These are phyloP conservation scores for Quercus alba DNA, from an alignment of 306 rosid genomes.

Conservation along the genomic window DNA sequence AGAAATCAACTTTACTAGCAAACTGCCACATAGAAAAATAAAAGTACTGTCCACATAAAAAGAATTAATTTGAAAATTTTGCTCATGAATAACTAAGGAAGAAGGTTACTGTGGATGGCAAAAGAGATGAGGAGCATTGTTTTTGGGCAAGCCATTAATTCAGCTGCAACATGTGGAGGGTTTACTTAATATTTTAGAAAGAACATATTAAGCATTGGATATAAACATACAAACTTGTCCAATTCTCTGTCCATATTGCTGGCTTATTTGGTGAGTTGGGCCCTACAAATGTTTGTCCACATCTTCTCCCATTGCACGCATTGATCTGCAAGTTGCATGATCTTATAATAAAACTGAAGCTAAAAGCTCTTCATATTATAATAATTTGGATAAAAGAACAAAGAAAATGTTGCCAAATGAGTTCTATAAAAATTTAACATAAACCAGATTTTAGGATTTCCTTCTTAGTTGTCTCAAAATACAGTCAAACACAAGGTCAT, in stretches of 20 bases:
- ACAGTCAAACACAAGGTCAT: too few relatives aligned
- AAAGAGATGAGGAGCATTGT: neutral
- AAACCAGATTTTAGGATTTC: too few relatives aligned
- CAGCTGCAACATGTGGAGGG: neutral
- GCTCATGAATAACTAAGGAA: neutral
- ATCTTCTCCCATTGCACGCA: conserved; percentile 67
- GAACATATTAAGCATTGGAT: neutral
- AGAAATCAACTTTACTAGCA: neutral
- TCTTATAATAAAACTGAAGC: neutral
- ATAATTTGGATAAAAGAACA: neutral
- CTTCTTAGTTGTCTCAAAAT: too few relatives aligned
- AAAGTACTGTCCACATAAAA: neutral
- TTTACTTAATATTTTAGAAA: neutral
- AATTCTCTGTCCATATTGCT: conserved; percentile 85
- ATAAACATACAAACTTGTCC: conserved; percentile 80
- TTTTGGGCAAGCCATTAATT: neutral
- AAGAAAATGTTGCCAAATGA: neutral
- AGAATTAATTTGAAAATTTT: neutral
- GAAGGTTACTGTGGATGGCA: neutral
- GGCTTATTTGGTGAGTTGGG: conserved; percentile 91
- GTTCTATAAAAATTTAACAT: too few relatives aligned
- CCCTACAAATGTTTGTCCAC: conserved; percentile 73
- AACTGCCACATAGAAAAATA: neutral
- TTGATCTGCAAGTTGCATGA: conserved; percentile 45
- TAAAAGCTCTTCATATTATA: neutral